Conservation (phyloP, 2,329 filamentous ascomycete species). For the Lojkania enalia region DNA sequence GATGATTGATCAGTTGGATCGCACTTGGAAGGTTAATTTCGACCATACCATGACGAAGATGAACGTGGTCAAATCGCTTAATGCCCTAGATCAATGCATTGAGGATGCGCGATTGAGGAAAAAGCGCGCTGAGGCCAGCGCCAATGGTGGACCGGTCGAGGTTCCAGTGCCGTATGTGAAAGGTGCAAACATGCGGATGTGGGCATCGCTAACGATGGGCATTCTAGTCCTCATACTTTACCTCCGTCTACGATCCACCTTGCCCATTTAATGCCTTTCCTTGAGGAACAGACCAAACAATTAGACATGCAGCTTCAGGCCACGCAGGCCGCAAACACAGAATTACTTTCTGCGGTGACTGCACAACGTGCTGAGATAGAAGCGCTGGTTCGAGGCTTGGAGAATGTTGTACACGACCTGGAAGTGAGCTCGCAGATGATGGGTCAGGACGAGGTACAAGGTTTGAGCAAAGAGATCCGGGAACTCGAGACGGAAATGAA, state of each 20-base stretch:
- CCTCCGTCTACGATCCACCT: constrained; percentile 59
- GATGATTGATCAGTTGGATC: constrained; percentile 61
- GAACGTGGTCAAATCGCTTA: constrained; percentile 60
- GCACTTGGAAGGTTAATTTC: constrained; percentile 61
- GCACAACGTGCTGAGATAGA: constrained; percentile 62
- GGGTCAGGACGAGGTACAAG: constrained; percentile 42
- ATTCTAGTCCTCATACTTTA: constrained; percentile 56
- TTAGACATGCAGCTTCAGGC: constrained; percentile 55
- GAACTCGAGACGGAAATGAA: constrained; percentile 43
- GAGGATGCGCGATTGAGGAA: constrained; percentile 60
- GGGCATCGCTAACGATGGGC: background rate
- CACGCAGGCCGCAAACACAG: constrained; percentile 57
- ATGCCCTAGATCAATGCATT: constrained; percentile 63
- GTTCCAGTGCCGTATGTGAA: constrained; percentile 52
- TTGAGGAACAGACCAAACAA: constrained; percentile 54
- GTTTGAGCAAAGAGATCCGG: constrained; percentile 38
- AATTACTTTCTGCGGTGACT: constrained; percentile 55
- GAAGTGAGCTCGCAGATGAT: constrained; percentile 54
- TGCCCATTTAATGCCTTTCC: constrained; percentile 62
- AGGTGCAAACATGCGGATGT: too few species aligned
- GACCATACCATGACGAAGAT: constrained; percentile 62
- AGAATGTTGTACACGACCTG: constrained; percentile 60
- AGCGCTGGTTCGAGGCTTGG: constrained; percentile 57
- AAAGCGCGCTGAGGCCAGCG: constrained; percentile 46
- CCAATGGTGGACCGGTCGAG: constrained; percentile 41